Conservation (phyloP, 2,329 filamentous ascomycete genomes). For the Sporothrix euskadiensis region DNA sequence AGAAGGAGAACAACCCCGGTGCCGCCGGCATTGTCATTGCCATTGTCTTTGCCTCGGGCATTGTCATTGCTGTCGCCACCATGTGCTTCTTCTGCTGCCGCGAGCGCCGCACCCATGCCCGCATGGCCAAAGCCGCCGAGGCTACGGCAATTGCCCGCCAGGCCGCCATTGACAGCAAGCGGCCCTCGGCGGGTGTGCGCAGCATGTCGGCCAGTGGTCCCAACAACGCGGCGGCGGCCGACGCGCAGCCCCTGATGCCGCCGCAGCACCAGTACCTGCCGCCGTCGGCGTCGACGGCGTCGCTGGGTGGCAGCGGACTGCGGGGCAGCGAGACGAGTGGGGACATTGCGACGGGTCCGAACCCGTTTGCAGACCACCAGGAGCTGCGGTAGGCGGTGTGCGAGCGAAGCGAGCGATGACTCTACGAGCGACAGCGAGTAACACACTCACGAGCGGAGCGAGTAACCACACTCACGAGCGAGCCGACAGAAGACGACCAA, state of each 20-base stretch:
- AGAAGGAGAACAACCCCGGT: constrained; percentile 44
- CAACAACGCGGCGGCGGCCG: background rate
- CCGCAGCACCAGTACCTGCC: constrained; percentile 19
- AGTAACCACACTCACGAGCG: background rate
- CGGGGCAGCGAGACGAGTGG: constrained; percentile 16
- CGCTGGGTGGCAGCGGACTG: constrained; percentile 6
- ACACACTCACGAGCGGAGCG: background rate
- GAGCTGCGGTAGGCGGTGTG: constrained; percentile 29
- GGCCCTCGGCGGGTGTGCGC: constrained; percentile 40
- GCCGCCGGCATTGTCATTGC: constrained; percentile 51
- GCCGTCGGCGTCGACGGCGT: background rate
- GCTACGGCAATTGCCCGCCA: constrained; percentile 52
- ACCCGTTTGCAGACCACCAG: constrained; percentile 33
- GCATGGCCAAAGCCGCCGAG: constrained; percentile 49
- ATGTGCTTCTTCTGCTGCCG: constrained; percentile 55
- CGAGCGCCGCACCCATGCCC: constrained; percentile 50
- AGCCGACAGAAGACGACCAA: background rate
- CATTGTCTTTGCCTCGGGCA: constrained; percentile 48
- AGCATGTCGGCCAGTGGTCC: constrained; percentile 6
- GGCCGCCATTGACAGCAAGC: constrained; percentile 44
- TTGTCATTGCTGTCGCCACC: constrained; percentile 43
- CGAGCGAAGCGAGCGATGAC: background rate
- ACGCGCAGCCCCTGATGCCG: constrained; percentile 36
- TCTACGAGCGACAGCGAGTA: background rate
- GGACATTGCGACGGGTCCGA: constrained; percentile 28